These are phyloP conservation scores for Escovopsis sp. DNA, from an alignment of 2,329 filamentous ascomycete species.

Conservation along the genomic window DNA sequence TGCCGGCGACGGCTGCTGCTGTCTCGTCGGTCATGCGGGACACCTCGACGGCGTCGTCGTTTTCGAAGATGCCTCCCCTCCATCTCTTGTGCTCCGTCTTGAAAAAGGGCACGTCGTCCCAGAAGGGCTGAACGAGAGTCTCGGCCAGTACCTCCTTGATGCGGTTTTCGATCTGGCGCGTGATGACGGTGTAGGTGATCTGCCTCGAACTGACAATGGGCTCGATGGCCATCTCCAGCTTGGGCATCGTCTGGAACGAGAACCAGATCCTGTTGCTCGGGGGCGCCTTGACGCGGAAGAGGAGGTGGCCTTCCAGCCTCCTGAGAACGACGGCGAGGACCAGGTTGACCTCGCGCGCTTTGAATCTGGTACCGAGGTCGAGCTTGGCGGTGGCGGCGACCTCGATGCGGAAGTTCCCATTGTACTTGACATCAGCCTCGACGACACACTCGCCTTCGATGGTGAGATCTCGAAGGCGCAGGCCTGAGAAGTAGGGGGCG, in stretches of 20 bases:
- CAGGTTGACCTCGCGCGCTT: slow-evolving; percentile 77
- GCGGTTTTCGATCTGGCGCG: slow-evolving; percentile 84
- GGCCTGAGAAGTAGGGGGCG: slow-evolving; percentile 78
- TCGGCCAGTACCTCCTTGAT: slow-evolving; percentile 92
- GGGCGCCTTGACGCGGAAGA: slow-evolving; percentile 83
- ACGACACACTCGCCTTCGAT: slow-evolving; percentile 82
- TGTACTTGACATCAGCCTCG: slow-evolving; percentile 79
- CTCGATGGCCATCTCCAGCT: slow-evolving; percentile 87
- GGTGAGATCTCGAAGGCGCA: slow-evolving; percentile 73
- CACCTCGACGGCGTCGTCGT: slow-evolving; percentile 31
- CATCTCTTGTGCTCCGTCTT: slow-evolving; percentile 63
- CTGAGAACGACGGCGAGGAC: slow-evolving; percentile 75
- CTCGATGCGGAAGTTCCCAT: slow-evolving; percentile 77
- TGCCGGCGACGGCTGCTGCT: slow-evolving; percentile 22
- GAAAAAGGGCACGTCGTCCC: slow-evolving; percentile 91
- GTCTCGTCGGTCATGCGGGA: slow-evolving; percentile 7
- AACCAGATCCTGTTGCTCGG: slow-evolving; percentile 96
- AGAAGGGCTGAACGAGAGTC: slow-evolving; percentile 81
- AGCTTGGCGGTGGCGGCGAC: slow-evolving; percentile 88
- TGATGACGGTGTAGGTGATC: slow-evolving; percentile 85
- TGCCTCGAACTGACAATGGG: slow-evolving; percentile 90
- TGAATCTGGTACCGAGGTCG: slow-evolving; percentile 78
- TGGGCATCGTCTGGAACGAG: slow-evolving; percentile 84
- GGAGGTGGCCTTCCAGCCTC: slow-evolving; percentile 68
- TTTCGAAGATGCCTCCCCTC: slow-evolving; percentile 70